These are phyloP conservation scores for Dryas drummondii DNA, from an alignment of 306 rosid species.

Conservation along the genomic window DNA sequence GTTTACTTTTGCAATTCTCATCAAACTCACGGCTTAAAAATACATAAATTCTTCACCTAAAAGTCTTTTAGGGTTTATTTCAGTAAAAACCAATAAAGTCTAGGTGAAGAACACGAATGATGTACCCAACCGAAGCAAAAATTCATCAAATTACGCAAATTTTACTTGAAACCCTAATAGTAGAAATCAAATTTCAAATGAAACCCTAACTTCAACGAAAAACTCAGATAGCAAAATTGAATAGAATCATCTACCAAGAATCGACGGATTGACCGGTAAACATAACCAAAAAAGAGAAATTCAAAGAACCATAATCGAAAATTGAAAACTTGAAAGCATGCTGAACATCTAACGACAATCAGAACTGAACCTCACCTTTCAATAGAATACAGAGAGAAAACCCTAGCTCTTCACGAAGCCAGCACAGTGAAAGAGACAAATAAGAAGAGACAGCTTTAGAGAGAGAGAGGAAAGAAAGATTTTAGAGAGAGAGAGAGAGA, in stretches of 20 bases:
- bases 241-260: neutral
- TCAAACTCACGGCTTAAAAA: neutral
- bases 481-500: no score
- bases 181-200: constrained; percentile 1
- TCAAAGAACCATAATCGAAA: neutral
- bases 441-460: neutral
- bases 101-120: neutral
- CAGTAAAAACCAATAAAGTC: neutral
- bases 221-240: neutral
- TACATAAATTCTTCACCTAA: neutral
- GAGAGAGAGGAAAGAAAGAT: neutral
- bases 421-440: neutral
- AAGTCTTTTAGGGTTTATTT: neutral
- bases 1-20: no score
- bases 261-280: neutral
- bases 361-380: constrained; percentile 13
- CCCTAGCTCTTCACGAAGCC: constrained; percentile 7
- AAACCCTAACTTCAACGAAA: constrained; percentile 18
- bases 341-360: neutral
- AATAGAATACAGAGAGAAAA: neutral
- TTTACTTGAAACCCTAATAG: neutral
- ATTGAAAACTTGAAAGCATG: neutral
- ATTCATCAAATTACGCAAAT: neutral
- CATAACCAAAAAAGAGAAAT: neutral
- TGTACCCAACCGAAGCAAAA: neutral